Percentiles rank a stretch among this genome's conserved stretches.
Evolutionary conservation across 176 grass and related monocot species (phyloP).

Genomic region (Oryza officinalis): DNA sequence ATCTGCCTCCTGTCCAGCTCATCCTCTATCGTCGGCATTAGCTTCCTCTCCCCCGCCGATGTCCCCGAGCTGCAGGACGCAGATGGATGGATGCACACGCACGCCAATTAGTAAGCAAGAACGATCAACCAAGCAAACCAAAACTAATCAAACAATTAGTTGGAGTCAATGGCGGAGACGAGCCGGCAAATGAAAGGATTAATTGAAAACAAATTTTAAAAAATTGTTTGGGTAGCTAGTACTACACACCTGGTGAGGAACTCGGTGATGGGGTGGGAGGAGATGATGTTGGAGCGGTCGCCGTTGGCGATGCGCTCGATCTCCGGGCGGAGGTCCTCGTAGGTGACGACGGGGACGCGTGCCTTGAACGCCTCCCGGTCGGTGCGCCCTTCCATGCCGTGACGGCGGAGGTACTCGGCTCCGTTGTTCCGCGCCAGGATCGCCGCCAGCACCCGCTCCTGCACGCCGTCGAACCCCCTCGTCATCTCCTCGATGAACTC

Average conservation of each 20-base stretch:
- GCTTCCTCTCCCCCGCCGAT: constrained; percentile 65
- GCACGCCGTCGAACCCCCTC: constrained; percentile 52
- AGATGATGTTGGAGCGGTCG: constrained; percentile 83
- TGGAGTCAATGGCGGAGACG: background rate
- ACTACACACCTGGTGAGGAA: constrained; percentile 80
- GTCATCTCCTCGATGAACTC: constrained; percentile 87
- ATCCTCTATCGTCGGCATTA: constrained; percentile 66
- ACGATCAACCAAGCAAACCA: background rate
- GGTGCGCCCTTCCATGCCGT: constrained; percentile 61
- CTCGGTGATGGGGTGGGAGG: constrained; percentile 82
- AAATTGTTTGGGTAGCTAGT: background rate
- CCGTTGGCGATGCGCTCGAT: constrained; percentile 96
- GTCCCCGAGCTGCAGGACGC: constrained; percentile 54
- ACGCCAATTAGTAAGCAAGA: background rate
- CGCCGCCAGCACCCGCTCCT: constrained; percentile 64
- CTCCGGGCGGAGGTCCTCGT: constrained; percentile 83
- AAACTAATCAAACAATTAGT: background rate
- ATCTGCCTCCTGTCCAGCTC: constrained; percentile 62
- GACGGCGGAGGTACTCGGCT: constrained; percentile 82
- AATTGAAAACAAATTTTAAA: too few species aligned
- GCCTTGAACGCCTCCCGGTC: constrained; percentile 72
- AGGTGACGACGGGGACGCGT: constrained; percentile 66
- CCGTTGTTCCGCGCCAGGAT: constrained; percentile 75
- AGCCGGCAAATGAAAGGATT: background rate
- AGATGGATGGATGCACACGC: background rate